Base-by-base conservation (phyloP, 2,329 filamentous ascomycete genomes). In the Penicillium sp. region DNA sequence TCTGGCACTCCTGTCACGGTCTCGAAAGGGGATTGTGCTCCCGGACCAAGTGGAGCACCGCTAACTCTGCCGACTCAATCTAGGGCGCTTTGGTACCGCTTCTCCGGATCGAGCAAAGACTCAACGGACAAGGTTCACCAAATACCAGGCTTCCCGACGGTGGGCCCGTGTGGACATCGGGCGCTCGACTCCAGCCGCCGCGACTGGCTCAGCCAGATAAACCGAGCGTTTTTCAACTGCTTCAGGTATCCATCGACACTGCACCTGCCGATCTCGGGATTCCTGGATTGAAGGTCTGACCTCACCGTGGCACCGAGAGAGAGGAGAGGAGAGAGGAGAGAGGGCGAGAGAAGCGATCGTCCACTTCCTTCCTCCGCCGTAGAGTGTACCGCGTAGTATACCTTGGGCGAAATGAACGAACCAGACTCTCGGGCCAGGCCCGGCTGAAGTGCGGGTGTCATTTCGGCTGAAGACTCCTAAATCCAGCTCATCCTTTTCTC, bases 401-500 rank as follows among this genome's bases (percentile, higher is more conserved):
- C 9, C 10, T 4, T 11, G 1, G 46, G 3, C 18, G 13, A 39
- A 36, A 35, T 30, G 13, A 14, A 11, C 24, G 16, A 41, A 13
- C 42, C 45, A 51, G 10, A 44, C 20, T 24, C 18, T 44, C 40
- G 53, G 47, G 53, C 44, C 27, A 31, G 46, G 20, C 46, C 53
- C 43, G 33, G 45, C 30, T 33, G 46, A 27, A 22, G 31, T 33
- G 24, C 54, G 42, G 46, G 41, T 56, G 50, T 59, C 57, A 61
- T 53, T 57, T 62, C 60, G 60, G 60, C 57, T 65, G 63, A 60
- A 63, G 59, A 62, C 63, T 67, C 63, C 60, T 63, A 57, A 65
- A 53, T 51, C 24, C 49, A 53, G 58, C 50, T 53, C 58, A 47
- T 57, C 41, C 55, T 61, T 55, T 54, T 58, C 55, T 61, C 53